phyloP scores from a whole-genome alignment of 768 basidiomycete species.

The Tricholomella constricta region DNA sequence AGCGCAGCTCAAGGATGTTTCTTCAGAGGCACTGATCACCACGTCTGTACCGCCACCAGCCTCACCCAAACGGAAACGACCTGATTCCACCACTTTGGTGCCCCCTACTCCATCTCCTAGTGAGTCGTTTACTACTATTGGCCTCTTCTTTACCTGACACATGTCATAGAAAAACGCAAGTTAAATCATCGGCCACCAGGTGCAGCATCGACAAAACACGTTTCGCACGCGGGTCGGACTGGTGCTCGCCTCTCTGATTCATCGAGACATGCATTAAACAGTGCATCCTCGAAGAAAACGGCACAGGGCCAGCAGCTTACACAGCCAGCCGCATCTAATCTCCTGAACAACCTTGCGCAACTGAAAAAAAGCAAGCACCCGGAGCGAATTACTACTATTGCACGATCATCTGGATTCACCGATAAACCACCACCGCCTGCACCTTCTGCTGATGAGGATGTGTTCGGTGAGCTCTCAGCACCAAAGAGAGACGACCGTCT shows the following conservation, averaged over 20 bases:
- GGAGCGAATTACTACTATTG: conserved; percentile 11
- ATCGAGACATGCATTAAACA: conserved; percentile 5
- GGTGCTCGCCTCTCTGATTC: background rate
- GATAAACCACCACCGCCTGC: conserved; percentile 33
- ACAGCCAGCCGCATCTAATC: conserved; percentile 50
- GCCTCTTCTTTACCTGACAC: conserved; percentile 1
- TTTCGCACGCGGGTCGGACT: background rate
- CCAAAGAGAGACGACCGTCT: conserved; percentile 60
- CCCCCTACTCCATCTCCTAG: conserved; percentile 72
- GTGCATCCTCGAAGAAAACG: background rate
- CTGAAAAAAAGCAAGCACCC: conserved; percentile 26
- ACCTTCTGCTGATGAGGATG: background rate
- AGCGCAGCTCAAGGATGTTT: conserved; percentile 48
- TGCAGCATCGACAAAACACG: conserved; percentile 6
- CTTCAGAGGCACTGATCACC: conserved; percentile 19
- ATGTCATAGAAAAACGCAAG: conserved; percentile 43
- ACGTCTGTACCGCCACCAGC: conserved; percentile 21
- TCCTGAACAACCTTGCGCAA: conserved; percentile 52
- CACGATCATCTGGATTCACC: conserved; percentile 35
- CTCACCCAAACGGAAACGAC: conserved; percentile 52
- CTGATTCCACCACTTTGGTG: conserved; percentile 42
- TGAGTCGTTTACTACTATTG: conserved; percentile 31
- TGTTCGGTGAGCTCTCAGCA: conserved; percentile 2
- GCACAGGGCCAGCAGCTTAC: conserved; percentile 12
- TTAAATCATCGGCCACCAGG: conserved; percentile 26